A percentile compares a stretch with the other conserved stretches of the same genome.
Conservation (phyloP, 441 rosid genomes). For the Populus tomentosa region DNA sequence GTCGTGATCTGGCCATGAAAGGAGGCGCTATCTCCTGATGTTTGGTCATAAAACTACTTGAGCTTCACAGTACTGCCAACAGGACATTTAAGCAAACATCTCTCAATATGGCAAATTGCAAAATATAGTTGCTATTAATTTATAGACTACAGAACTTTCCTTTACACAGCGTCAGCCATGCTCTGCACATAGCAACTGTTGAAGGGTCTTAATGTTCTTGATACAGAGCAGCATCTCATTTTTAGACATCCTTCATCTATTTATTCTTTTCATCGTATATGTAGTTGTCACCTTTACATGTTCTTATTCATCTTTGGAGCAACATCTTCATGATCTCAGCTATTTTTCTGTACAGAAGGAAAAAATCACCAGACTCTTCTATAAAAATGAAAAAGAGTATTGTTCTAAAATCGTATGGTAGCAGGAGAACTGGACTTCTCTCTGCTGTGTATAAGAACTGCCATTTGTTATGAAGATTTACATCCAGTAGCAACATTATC, state of each 20-base stretch:
- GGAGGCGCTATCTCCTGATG: neutral
- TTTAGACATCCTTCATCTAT: neutral
- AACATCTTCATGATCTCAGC: slow-evolving; percentile 18
- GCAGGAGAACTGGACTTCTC: slow-evolving; percentile 9
- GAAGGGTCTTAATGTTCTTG: neutral
- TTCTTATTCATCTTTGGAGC: slow-evolving; percentile 2
- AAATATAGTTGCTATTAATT: no score
- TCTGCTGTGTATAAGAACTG: neutral
- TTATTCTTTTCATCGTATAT: neutral
- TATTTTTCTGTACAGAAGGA: slow-evolving; percentile 11
- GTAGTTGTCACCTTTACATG: neutral
- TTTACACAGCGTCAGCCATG: neutral
- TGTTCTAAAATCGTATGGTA: neutral
- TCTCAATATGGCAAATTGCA: no score
- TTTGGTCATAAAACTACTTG: neutral
- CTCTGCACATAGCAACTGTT: neutral
- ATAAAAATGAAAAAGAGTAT: neutral
- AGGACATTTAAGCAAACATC: neutral
- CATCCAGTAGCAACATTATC: neutral
- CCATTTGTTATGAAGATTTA: neutral
- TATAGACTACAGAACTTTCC: neutral
- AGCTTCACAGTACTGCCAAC: neutral
- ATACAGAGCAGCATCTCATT: no score
- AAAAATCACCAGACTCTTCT: neutral
- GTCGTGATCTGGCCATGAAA: neutral